These are phyloP conservation scores for Corylus avellana DNA, from an alignment of 306 rosid genomes.

Conservation along the genomic window DNA sequence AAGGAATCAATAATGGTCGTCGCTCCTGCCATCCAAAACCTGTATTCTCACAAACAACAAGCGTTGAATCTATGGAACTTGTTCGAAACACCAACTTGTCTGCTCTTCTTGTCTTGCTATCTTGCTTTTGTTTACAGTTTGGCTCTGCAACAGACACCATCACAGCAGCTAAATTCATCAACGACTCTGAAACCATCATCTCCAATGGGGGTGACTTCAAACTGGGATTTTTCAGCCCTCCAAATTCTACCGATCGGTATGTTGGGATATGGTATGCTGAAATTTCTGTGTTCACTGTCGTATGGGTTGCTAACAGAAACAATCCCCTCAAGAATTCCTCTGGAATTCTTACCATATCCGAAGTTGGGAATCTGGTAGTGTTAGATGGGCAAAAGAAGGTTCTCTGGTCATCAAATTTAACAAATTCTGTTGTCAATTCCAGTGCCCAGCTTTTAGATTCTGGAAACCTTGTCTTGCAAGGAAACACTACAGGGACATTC, in stretches of 20 bases:
- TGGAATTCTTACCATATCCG: constrained; percentile 23
- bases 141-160: constrained; percentile 22
- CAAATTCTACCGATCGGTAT: not conserved
- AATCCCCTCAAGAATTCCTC: constrained; percentile 32
- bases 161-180: constrained; percentile 4
- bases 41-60: not conserved
- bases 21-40: not conserved
- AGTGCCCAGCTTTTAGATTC: constrained; percentile 33
- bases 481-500: constrained; percentile 9
- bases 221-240: too few relatives aligned
- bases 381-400: constrained; percentile 22
- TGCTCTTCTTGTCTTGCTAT: constrained; percentile 2
- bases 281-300: not conserved
- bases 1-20: too few relatives aligned
- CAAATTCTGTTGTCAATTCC: constrained; percentile 15
- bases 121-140: constrained; percentile 1
- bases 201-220: too few relatives aligned
- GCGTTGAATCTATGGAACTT: constrained; percentile 27
- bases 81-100: not conserved
- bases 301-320: constrained; percentile 44
- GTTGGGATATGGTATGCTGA: constrained; percentile 17
- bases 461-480: constrained; percentile 38
- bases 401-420: constrained; percentile 40
- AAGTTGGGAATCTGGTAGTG: constrained; percentile 36
- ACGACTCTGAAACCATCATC: too few relatives aligned